phyloP scores from a whole-genome alignment of 495 filamentous ascomycete species.

The Aspergillus sparsus region DNA sequence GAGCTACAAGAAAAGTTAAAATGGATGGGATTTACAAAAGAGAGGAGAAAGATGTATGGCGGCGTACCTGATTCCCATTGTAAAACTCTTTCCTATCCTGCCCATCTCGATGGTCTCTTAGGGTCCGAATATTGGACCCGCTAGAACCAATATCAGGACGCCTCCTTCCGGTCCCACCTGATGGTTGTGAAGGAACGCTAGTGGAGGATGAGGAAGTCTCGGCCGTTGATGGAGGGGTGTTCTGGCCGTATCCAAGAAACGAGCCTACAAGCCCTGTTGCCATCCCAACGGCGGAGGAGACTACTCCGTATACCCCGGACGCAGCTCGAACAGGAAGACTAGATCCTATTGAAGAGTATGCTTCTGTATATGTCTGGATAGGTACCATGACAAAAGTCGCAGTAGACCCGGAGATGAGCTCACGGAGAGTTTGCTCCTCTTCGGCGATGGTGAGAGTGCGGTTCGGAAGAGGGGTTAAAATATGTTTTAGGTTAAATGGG shows the following conservation, averaged over 20 bases:
- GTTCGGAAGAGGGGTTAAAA: constrained; percentile 77
- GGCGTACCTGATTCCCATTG: constrained; percentile 84
- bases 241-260: constrained; percentile 54
- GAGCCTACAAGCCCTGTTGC: constrained; percentile 55
- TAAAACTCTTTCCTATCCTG: constrained; percentile 68
- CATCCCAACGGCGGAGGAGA: constrained; percentile 43
- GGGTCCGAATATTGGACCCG: constrained; percentile 53
- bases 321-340: constrained; percentile 48
- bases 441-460: constrained; percentile 70
- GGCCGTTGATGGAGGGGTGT: constrained; percentile 18
- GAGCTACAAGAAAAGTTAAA: constrained; percentile 46
- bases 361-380: constrained; percentile 58
- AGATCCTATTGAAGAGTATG: constrained; percentile 51
- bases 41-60: not conserved
- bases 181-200: constrained; percentile 7
- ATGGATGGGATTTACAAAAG: not conserved
- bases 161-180: constrained; percentile 20
- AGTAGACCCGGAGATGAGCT: constrained; percentile 70
- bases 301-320: constrained; percentile 45
- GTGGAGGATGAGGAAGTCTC: constrained; percentile 16
- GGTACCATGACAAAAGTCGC: constrained; percentile 84
- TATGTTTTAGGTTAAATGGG: constrained; percentile 82
- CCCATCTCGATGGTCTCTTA: constrained; percentile 55
- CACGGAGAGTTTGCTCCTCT: constrained; percentile 64
- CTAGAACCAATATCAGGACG: constrained; percentile 25